Base-by-base conservation (phyloP, 208 protist genomes). In the Trichomonas gallinae region DNA sequence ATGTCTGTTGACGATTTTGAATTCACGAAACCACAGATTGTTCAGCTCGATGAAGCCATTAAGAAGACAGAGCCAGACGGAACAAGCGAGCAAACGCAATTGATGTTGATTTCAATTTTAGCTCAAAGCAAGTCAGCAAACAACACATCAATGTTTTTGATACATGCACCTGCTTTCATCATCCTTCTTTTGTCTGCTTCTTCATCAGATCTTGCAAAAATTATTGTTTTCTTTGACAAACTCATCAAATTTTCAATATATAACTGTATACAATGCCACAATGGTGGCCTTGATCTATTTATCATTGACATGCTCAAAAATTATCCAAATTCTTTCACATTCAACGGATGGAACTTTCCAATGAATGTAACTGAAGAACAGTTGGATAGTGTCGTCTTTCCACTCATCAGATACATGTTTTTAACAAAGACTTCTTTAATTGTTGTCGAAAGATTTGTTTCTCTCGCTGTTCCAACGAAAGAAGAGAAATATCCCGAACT, bases 221-320 rank as follows among this genome's bases (percentile, higher is more conserved):
- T 40, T 2, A 51, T 93, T 51, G 13, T 48, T 58, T 93, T 93
- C 46, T 93, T 93, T 38, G 42, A 51, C 17, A 17, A 42, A 40
- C 31, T 93, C 0, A 44, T 34, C 83, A 42, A 93, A 93, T 51
- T 48, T 36, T 93, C 87, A 34, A 44, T 40, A 40, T 93, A 93
- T 93, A 93, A 93, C 44, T 93, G 87, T 21, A 93, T 51, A 15
- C 87, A 93, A 93, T 93, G 87, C 15, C 40, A 93, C n/a, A 48
- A 51, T 48, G 87, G 87, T 51, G 87, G 45, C n/a, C 26, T 93
- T 17, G 87, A 93, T 93, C 26, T 93, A 15, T 51, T 93, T 17
- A 48, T 93, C 11, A 93, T 93, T 51, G 26, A 48, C 10, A 38
- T 93, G n/a, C 15, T 93, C 0, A 51, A 38, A 15, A 93, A 93